Conservation (phyloP, 2,329 filamentous ascomycete genomes). For the Cladosporium sp. region DNA sequence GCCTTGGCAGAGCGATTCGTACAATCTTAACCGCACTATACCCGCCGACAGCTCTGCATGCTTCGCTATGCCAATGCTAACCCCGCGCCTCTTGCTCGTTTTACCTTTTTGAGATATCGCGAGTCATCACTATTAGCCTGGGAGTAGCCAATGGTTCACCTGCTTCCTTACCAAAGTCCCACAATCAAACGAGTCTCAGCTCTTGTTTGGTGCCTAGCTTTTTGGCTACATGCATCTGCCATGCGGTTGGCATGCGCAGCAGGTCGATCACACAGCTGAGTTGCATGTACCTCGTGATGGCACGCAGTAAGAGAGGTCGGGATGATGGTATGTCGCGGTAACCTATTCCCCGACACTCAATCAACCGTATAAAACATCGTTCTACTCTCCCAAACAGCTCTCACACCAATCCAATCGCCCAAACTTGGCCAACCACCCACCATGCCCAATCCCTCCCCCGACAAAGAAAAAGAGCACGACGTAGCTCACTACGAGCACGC, state of each 20-base stretch:
- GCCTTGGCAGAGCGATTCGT: constrained; percentile 6
- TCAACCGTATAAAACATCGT: background rate
- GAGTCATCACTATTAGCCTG: constrained; percentile 1
- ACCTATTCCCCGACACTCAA: background rate
- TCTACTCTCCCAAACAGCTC: background rate
- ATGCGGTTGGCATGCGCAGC: constrained; percentile 17
- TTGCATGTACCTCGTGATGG: constrained; percentile 17
- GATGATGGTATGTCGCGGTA: background rate
- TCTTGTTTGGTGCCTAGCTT: background rate
- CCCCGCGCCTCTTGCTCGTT: constrained; percentile 15
- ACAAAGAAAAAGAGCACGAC: constrained; percentile 5
- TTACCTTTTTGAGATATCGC: constrained; percentile 1
- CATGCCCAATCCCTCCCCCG: background rate
- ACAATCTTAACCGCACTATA: background rate
- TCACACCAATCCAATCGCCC: background rate
- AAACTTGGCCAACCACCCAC: background rate
- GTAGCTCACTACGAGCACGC: constrained; percentile 5
- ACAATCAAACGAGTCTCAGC: background rate
- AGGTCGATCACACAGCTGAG: background rate
- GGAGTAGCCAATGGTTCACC: background rate
- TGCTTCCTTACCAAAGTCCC: background rate
- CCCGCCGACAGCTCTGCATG: constrained; percentile 8
- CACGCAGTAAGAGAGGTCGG: background rate
- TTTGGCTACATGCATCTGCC: background rate
- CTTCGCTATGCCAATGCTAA: constrained; percentile 15